Evolutionary conservation across 192 early-diverging fungal species (phyloP).

Genomic region (Mycoemilia scoparia): DNA sequence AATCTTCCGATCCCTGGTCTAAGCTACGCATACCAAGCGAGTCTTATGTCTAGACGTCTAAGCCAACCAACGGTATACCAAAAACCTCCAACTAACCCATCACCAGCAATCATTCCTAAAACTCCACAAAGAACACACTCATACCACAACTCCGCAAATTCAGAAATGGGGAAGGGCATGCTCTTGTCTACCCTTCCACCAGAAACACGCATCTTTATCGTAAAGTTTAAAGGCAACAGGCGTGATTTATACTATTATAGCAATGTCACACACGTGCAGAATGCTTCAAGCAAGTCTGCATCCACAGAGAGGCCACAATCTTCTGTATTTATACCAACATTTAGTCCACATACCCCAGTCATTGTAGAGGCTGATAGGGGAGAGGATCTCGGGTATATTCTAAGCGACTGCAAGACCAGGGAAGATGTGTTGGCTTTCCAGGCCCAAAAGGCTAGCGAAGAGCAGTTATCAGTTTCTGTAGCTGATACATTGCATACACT

Average conservation of each 20-base stretch:
- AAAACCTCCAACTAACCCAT: too few relatives aligned
- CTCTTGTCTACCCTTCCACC: constrained; percentile 13
- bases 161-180: constrained; percentile 26
- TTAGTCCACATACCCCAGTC: constrained; percentile 9
- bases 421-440: constrained; percentile 10
- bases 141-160: too few relatives aligned
- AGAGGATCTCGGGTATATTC: constrained; percentile 13
- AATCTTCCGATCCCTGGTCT: too few relatives aligned
- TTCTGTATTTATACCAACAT: neutral
- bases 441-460: neutral
- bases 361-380: constrained; percentile 29
- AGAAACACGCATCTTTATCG: constrained; percentile 20
- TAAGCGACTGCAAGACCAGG: constrained; percentile 4
- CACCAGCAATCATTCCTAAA: constrained; percentile 21
- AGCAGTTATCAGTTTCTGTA: constrained; percentile 5
- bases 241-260: constrained; percentile 14
- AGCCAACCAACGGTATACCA: too few relatives aligned
- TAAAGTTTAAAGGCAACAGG: constrained; percentile 23
- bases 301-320: neutral
- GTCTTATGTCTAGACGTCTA: too few relatives aligned
- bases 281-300: neutral
- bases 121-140: too few relatives aligned
- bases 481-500: constrained; percentile 2
- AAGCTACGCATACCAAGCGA: too few relatives aligned
- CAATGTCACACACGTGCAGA: neutral